Conservation (phyloP, 2,329 filamentous ascomycete genomes). For the Bertia moriformis region DNA sequence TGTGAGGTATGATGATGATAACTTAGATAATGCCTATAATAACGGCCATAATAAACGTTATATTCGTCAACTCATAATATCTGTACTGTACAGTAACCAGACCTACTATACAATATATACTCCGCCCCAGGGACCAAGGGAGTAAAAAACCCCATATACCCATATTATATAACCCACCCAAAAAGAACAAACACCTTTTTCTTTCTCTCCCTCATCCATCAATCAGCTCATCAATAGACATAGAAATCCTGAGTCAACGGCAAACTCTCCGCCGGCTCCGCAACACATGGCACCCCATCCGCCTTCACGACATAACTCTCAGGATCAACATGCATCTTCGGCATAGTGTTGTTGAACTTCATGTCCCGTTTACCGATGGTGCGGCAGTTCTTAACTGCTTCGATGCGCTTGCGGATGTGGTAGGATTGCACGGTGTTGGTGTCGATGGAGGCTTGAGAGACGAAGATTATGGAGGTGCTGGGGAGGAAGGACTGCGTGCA, state of each 20-base stretch:
- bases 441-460: slow-evolving; percentile 58
- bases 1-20: background rate
- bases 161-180: background rate
- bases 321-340: slow-evolving; percentile 80
- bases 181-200: background rate
- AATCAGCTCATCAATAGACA: slow-evolving; percentile 57
- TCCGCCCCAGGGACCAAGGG: no score
- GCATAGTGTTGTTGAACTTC: slow-evolving; percentile 74
- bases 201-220: slow-evolving; percentile 1
- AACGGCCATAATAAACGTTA: no score
- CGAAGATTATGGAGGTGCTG: slow-evolving; percentile 64
- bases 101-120: no score
- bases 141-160: no score
- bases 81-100: no score
- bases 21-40: background rate
- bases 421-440: slow-evolving; percentile 58
- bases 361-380: slow-evolving; percentile 70
- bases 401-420: slow-evolving; percentile 63
- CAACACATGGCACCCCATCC: slow-evolving; percentile 60
- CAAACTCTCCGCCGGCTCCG: slow-evolving; percentile 56
- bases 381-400: slow-evolving; percentile 65
- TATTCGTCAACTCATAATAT: no score
- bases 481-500: slow-evolving; percentile 41
- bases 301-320: slow-evolving; percentile 78
- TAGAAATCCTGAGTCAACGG: slow-evolving; percentile 68